Conservation (phyloP, 805 yeast species). For the Candida tibetensis region DNA sequence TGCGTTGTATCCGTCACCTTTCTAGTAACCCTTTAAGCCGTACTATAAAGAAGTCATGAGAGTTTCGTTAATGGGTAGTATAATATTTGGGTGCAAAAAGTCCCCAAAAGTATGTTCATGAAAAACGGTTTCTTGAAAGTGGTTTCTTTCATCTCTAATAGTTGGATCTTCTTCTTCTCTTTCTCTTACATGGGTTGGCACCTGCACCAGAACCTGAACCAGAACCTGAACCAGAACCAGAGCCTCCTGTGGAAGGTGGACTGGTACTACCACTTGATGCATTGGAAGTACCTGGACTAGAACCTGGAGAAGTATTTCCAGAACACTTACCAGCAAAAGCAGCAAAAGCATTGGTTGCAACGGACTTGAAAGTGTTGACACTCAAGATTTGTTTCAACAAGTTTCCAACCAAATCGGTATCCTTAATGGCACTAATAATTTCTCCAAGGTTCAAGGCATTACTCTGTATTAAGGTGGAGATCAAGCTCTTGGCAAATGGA, state of each 20-base stretch:
- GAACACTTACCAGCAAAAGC: conserved; percentile 36
- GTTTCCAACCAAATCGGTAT: conserved; percentile 31
- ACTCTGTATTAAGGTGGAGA: conserved; percentile 26
- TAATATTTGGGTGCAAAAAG: no score
- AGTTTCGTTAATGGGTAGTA: no score
- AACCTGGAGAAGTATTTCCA: conserved; percentile 7
- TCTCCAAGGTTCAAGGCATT: conserved; percentile 27
- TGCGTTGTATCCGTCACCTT: no score
- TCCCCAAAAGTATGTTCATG: no score
- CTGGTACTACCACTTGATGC: neutral
- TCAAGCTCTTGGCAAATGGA: conserved; percentile 35
- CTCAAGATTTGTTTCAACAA: conserved; percentile 35
- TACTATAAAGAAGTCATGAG: no score
- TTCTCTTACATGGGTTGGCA: conserved; percentile 25
- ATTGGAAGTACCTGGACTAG: conserved; percentile 4
- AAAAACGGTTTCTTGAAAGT: no score
- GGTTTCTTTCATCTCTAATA: conserved; percentile 12
- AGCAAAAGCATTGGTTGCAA: conserved; percentile 35
- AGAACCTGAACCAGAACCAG: conserved; percentile 10
- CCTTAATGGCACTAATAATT: conserved; percentile 29
- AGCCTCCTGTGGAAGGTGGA: conserved; percentile 5
- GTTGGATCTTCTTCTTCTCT: conserved; percentile 34
- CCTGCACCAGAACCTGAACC: conserved; percentile 7
- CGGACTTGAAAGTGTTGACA: conserved; percentile 31
- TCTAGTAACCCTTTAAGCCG: no score